Percentiles rank a stretch among this genome's conserved stretches.
Conservation (phyloP, 2,329 filamentous ascomycete species). For the Stylonectria norvegica region DNA sequence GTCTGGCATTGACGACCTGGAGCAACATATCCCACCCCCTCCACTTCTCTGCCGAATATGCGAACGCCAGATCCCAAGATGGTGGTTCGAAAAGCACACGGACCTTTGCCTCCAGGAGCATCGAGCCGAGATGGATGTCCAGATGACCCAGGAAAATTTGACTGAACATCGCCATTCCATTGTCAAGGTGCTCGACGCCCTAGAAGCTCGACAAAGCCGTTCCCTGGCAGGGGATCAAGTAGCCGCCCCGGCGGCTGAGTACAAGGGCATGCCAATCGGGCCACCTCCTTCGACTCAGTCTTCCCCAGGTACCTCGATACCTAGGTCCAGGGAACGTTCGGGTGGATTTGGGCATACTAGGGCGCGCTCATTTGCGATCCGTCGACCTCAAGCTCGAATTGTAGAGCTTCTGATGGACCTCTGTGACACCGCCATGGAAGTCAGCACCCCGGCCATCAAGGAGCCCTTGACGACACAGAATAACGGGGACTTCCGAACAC, state of each 20-base stretch:
- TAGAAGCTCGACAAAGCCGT: conserved; percentile 74
- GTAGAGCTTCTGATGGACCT: conserved; percentile 93
- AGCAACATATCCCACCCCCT: conserved; percentile 75
- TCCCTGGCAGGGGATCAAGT: conserved; percentile 54
- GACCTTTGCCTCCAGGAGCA: conserved; percentile 95
- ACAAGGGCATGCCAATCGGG: conserved; percentile 84
- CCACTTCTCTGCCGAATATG: conserved; percentile 95
- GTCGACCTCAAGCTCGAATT: conserved; percentile 85
- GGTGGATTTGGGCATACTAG: conserved; percentile 76
- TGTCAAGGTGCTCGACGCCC: conserved; percentile 88
- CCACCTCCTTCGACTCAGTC: conserved; percentile 68
- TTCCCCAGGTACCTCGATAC: conserved; percentile 68
- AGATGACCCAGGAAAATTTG: conserved; percentile 88
- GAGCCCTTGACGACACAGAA: conserved; percentile 63
- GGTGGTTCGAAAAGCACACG: conserved; percentile 99
- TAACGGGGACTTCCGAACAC: conserved; percentile 78
- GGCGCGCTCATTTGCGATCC: conserved; percentile 84
- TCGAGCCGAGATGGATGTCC: conserved; percentile 94
- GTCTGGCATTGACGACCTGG: conserved; percentile 70
- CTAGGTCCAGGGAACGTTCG: conserved; percentile 69
- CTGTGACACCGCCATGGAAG: conserved; percentile 92
- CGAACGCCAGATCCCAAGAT: conserved; percentile 92
- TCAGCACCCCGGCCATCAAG: conserved; percentile 90
- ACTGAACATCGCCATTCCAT: conserved; percentile 92
- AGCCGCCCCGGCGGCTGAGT: conserved; percentile 64